Conservation (phyloP, 192 early-diverging fungal genomes). For the Coemansia umbellata region DNA sequence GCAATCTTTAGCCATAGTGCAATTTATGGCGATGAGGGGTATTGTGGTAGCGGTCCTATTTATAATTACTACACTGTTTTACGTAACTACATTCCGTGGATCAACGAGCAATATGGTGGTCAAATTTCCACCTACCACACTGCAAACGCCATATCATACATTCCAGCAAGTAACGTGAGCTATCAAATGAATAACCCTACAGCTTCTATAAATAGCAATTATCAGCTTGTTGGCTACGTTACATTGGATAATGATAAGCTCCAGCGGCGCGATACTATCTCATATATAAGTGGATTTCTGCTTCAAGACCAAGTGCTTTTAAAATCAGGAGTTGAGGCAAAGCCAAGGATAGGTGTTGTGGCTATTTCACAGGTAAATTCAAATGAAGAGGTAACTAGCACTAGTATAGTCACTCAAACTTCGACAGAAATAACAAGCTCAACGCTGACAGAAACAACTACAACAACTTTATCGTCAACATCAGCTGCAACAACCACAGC, state of each 20-base stretch:
- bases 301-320: no score
- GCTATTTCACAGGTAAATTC: not conserved
- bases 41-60: conserved; percentile 9
- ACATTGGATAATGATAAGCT: not conserved
- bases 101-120: not conserved
- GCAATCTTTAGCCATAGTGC: conserved; percentile 25
- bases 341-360: no score
- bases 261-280: no score
- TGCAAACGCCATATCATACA: not conserved
- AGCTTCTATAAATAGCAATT: not conserved
- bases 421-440: not conserved
- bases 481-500: no score
- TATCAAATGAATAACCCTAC: conserved; percentile 3
- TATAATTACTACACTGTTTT: conserved; percentile 26
- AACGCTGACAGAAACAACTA: not conserved
- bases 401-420: not conserved
- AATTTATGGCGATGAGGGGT: conserved; percentile 4
- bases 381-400: not conserved
- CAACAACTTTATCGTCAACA: not conserved
- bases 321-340: not conserved
- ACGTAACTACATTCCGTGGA: conserved; percentile 31
- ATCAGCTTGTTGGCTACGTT: not conserved
- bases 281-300: no score
- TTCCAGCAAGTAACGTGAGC: not conserved
- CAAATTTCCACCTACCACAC: not conserved